A percentile compares a stretch with the other conserved stretches of the same genome.
phyloP scores from a whole-genome alignment of 2,329 filamentous ascomycete genomes.

The Phyllachora maydis region DNA sequence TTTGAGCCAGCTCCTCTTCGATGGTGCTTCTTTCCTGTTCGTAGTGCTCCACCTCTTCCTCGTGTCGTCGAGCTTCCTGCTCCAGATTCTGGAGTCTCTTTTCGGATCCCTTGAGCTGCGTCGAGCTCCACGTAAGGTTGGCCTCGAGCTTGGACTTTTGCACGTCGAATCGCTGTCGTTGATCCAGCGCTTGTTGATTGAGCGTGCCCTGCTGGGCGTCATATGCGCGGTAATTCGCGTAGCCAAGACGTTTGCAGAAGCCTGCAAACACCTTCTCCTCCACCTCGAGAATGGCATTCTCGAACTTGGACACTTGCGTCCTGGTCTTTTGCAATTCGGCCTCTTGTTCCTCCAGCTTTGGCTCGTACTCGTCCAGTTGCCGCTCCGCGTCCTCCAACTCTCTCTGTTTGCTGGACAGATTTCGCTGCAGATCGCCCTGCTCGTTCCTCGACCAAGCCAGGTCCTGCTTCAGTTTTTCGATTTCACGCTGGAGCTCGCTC shows the following conservation, averaged over 20 bases:
- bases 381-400: constrained; percentile 54
- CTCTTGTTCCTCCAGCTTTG: constrained; percentile 57
- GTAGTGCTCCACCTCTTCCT: constrained; percentile 48
- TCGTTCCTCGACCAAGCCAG: constrained; percentile 55
- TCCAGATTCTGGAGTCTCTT: constrained; percentile 50
- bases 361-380: constrained; percentile 55
- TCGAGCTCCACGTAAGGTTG: constrained; percentile 34
- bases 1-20: constrained; percentile 48
- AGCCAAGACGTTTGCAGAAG: constrained; percentile 77
- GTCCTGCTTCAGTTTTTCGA: constrained; percentile 61
- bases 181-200: constrained; percentile 76
- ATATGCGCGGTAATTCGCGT: constrained; percentile 77
- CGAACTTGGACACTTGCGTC: constrained; percentile 27
- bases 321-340: constrained; percentile 40
- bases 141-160: constrained; percentile 59
- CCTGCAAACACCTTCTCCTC: constrained; percentile 73
- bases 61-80: constrained; percentile 41
- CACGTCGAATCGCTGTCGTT: constrained; percentile 67
- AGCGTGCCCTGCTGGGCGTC: constrained; percentile 82
- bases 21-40: constrained; percentile 54
- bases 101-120: constrained; percentile 33
- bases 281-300: constrained; percentile 49
- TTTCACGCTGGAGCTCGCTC: constrained; percentile 59
- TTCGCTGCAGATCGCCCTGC: constrained; percentile 57
- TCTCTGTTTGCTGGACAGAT: constrained; percentile 65